phyloP scores from a whole-genome alignment of 768 basidiomycete genomes.

The Hygrocybe punicea region DNA sequence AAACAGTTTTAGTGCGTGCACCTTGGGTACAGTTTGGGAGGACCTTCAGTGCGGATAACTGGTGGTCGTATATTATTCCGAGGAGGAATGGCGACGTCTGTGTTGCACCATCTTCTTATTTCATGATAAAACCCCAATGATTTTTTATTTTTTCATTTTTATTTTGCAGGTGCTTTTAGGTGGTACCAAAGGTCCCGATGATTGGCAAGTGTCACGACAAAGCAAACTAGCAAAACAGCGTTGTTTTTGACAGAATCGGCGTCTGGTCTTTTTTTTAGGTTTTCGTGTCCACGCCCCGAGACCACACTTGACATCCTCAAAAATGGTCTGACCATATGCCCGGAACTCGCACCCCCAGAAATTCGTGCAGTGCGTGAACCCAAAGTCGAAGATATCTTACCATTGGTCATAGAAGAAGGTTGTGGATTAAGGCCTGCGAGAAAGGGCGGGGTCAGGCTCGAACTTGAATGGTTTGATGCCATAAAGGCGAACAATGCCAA shows the following conservation, averaged over 20 bases:
- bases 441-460: constrained; percentile 65
- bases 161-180: constrained; percentile 51
- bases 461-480: constrained; percentile 42
- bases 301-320: constrained; percentile 58
- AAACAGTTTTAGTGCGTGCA: constrained; percentile 73
- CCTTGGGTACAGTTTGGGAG: constrained; percentile 61
- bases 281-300: constrained; percentile 60
- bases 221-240: constrained; percentile 1
- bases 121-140: background rate
- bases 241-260: background rate
- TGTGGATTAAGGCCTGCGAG: constrained; percentile 65
- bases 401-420: constrained; percentile 49
- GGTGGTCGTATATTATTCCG: constrained; percentile 64
- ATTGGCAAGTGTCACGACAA: too few species aligned
- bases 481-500: constrained; percentile 22
- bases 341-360: constrained; percentile 56
- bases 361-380: constrained; percentile 45
- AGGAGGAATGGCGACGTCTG: constrained; percentile 53
- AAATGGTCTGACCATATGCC: constrained; percentile 48
- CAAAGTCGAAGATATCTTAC: constrained; percentile 47
- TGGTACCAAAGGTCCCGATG: constrained; percentile 53
- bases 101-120: constrained; percentile 1
- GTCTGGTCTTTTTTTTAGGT: constrained; percentile 38
- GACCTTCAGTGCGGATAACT: constrained; percentile 41
- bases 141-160: constrained; percentile 1